phyloP scores from a whole-genome alignment of 1,139 yeast genomes.

The Geotrichum aggregatum region DNA sequence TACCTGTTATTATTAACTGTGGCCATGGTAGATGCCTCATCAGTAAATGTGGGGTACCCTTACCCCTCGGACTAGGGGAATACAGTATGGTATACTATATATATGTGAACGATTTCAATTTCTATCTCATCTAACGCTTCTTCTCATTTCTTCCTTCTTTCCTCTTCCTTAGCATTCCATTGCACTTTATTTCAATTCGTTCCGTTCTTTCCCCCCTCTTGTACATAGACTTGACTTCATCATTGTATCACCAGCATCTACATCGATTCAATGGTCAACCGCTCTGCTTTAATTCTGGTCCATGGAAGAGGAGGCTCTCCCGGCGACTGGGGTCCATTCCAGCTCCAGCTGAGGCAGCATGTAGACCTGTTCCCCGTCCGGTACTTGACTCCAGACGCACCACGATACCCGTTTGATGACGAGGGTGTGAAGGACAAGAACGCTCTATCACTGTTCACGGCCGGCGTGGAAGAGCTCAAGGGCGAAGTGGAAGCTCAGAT shows the following conservation, averaged over 20 bases:
- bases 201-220: too few relatives aligned
- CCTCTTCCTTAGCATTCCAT: background rate
- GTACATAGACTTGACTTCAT: background rate
- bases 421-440: slow-evolving; percentile 7
- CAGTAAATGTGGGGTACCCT: slow-evolving; percentile 5
- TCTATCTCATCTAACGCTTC: too few relatives aligned
- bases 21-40: too few relatives aligned
- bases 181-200: background rate
- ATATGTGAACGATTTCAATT: background rate
- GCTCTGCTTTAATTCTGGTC: slow-evolving; percentile 15
- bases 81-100: background rate
- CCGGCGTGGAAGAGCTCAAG: slow-evolving; percentile 2
- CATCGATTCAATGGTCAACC: slow-evolving; percentile 1
- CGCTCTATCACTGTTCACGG: background rate
- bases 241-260: background rate
- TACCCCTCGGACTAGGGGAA: slow-evolving; percentile 8
- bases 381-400: slow-evolving; percentile 17
- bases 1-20: too few relatives aligned
- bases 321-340: slow-evolving; percentile 13
- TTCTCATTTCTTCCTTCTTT: background rate
- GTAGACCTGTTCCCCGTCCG: slow-evolving; percentile 14
- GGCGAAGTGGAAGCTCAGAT: slow-evolving; percentile 9
- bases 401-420: slow-evolving; percentile 9
- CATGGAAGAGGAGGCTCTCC: slow-evolving; percentile 14
- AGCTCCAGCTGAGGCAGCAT: slow-evolving; percentile 13